Evolutionary conservation across 2,329 filamentous ascomycete genomes (phyloP).

Genomic region (Elsinoe necatrix): DNA sequence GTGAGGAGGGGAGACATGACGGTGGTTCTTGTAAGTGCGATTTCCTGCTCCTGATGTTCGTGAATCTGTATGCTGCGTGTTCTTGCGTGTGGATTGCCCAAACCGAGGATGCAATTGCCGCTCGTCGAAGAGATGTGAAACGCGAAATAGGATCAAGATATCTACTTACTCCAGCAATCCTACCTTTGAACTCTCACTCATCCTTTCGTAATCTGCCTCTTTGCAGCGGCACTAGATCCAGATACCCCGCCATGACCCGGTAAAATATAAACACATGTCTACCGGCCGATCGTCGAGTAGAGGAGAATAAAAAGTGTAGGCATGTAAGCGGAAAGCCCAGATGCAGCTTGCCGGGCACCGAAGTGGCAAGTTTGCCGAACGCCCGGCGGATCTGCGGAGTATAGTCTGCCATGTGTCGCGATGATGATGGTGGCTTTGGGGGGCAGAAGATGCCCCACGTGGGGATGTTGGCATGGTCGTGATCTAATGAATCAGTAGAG

Average conservation of each 20-base stretch:
- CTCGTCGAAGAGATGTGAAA: too few species aligned
- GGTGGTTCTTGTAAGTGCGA: background rate
- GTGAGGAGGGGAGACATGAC: background rate
- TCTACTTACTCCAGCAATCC: background rate
- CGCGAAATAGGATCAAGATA: background rate
- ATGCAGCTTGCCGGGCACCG: background rate
- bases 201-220: background rate
- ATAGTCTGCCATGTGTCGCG: background rate
- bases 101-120: background rate
- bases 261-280: background rate
- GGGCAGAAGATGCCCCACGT: background rate
- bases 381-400: background rate
- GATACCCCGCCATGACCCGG: background rate
- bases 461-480: background rate
- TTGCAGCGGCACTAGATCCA: background rate
- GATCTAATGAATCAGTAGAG: background rate
- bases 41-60: background rate
- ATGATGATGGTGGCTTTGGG: background rate
- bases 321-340: background rate
- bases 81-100: background rate
- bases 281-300: background rate
- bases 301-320: background rate
- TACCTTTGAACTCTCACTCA: too few species aligned
- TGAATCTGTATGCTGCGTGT: background rate
- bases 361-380: conserved; percentile 1